Conservation (phyloP, 441 rosid species). For the Jatropha multifida region DNA sequence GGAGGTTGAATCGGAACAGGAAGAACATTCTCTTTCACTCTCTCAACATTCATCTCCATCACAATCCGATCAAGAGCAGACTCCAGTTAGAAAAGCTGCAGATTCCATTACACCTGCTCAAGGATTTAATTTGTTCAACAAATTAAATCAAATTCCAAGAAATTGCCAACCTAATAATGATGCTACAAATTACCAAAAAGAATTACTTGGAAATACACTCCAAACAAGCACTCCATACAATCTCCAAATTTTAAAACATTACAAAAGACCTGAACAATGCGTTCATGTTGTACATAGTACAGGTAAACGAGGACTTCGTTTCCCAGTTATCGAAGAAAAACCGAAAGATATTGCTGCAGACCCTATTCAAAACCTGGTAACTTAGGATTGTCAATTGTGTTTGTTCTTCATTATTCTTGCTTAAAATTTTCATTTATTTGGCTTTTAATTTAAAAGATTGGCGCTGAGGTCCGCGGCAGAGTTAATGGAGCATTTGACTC, state of each 20-base stretch:
- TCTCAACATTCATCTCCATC: conserved; percentile 76
- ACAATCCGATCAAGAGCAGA: conserved; percentile 68
- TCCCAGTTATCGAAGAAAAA: conserved; percentile 24
- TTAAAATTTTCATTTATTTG: neutral
- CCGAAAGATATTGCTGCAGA: conserved; percentile 22
- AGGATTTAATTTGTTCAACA: conserved; percentile 44
- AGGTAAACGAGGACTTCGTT: conserved; percentile 32
- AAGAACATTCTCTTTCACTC: conserved; percentile 65
- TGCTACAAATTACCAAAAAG: conserved; percentile 26
- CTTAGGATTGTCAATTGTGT: neutral
- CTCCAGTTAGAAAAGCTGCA: conserved; percentile 34
- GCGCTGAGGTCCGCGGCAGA: conserved; percentile 65
- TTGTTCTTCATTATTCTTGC: neutral
- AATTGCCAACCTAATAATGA: conserved; percentile 26
- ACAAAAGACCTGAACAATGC: conserved; percentile 32
- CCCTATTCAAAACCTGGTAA: conserved; percentile 46
- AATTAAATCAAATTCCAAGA: conserved; percentile 30
- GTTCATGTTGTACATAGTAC: conserved; percentile 21
- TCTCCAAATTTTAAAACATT: conserved; percentile 29
- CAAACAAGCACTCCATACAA: conserved; percentile 22
- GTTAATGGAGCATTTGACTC: conserved; percentile 74
- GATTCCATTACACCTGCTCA: conserved; percentile 30
- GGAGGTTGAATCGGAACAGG: conserved; percentile 61
- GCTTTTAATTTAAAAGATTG: conserved; percentile 37
- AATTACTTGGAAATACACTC: conserved; percentile 23